Evolutionary conservation across 306 rosid genomes (phyloP), one percentile per base, ranked within the genome.

Genomic region (Boehmeria nivea): DNA sequence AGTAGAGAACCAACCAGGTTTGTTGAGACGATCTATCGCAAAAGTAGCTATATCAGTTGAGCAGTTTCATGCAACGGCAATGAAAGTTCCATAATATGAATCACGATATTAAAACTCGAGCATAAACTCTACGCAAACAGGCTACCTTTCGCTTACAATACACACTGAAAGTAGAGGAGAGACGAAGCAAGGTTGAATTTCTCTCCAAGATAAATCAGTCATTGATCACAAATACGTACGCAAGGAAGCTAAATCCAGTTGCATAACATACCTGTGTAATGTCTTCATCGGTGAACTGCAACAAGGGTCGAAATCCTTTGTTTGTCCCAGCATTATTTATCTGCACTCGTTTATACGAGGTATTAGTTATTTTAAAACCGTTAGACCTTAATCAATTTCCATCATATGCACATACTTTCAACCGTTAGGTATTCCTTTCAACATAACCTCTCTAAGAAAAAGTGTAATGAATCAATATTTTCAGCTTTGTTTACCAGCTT

Each of bases 251-350:
- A 12, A 49, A 31, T 6, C 5, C 36, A 2, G 9, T 4, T 3
- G 17, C 3, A 1, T 40, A 45, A 12, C n/a, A n/a, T 76, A 91
- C 96, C 96, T 91, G 98, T 67, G 60, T 75, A 64, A 91, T 77
- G 74, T 91, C 98, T 82, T 87, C 95, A 40, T 91, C 96, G 14
- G 76, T 82, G 52, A 91, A 91, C 62, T 84, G 84, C 66, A 91
- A 91, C 74, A 91, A 62, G 17, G 98, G 89, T 77, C 98, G 76
- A 64, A 91, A 91, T 64, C 98, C 96, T 78, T 87, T 91, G 71
- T 82, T 91, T 50, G 93, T 64, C 28, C 96, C 98, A 10, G 98
- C 96, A 69, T 87, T 91, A 64, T 91, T 91, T 68, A 87, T 87
- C 98, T 84, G 83, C 71, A 38, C 55, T 70, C 36, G 9, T 31